Conservation (phyloP, 441 rosid genomes). For the Breynia disticha region DNA sequence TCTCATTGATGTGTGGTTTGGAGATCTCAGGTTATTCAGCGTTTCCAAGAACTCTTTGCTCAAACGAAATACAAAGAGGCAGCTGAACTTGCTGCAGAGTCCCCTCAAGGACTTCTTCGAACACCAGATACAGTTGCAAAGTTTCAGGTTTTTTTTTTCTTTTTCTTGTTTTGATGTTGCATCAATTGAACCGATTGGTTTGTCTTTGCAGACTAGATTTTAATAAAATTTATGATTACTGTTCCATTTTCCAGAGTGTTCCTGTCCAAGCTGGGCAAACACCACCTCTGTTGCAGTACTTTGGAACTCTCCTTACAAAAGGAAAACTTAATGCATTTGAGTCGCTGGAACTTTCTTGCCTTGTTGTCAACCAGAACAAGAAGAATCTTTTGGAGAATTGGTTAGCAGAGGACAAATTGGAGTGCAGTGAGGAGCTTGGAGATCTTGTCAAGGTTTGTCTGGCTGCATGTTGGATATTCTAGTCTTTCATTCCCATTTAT, state of each 20-base stretch:
- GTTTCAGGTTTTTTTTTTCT: slow-evolving; percentile 62
- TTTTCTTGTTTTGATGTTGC: background rate
- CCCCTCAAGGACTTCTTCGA: slow-evolving; percentile 97
- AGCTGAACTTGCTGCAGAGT: slow-evolving; percentile 99
- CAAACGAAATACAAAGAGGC: slow-evolving; percentile 99
- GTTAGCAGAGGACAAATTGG: slow-evolving; percentile 99
- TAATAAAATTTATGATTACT: background rate
- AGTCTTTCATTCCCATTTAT: background rate
- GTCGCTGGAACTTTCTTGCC: slow-evolving; percentile 96
- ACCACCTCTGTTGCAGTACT: slow-evolving; percentile 95
- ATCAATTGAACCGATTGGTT: background rate
- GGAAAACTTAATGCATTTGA: slow-evolving; percentile 97
- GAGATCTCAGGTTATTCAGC: slow-evolving; percentile 80
- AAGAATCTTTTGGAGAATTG: slow-evolving; percentile 96
- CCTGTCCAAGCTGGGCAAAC: slow-evolving; percentile 99
- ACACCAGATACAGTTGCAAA: slow-evolving; percentile 98
- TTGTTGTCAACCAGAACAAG: slow-evolving; percentile 98
- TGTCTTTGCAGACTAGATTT: too few relatives aligned
- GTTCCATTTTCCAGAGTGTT: slow-evolving; percentile 62
- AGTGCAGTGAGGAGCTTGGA: slow-evolving; percentile 99
- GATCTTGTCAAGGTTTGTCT: slow-evolving; percentile 94
- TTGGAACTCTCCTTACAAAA: slow-evolving; percentile 92
- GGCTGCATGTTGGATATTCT: background rate
- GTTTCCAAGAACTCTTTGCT: slow-evolving; percentile 96
- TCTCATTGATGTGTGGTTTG: slow-evolving; percentile 17